Evolutionary conservation across 306 rosid genomes (phyloP), one percentile per base, ranked within the genome.

Genomic region (Begonia peltatifolia): DNA sequence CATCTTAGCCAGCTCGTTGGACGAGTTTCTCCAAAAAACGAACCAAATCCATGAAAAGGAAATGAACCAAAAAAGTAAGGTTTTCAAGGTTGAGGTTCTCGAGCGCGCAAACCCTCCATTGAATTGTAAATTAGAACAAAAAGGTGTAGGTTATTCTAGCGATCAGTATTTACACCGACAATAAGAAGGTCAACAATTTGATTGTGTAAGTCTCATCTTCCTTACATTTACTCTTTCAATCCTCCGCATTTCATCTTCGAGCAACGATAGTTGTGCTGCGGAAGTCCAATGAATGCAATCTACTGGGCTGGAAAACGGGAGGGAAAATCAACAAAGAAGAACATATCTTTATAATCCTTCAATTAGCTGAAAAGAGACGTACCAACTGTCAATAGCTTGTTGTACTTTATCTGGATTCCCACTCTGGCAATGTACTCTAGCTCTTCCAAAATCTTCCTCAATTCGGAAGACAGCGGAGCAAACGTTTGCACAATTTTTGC

Each of bases 271-370:
- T 53, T 90, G 94, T 22, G 95, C 84, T 52, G 99, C 94, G 60
- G 99, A 86, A 71, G 95, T 86, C 99, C 99, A 90, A 60, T 90
- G 95, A 72, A 90, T 90, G 81, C 99, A 90, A 55, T 90, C 95
- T 55, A 90, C 95, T 56, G 99, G 99, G 76, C 99, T 90, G 84
- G 60, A 66, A 73, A 13, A 43, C 38, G 38, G 23, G 9, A 30
- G 38, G 38, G 38, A 30, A 30, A 7, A 30, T 30, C 38, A 30
- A 30, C 6, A 9, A 57, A 54, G 17, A 17, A 16, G 52, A 38
- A 56, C 17, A 35, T 15, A 14, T 10, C 14, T 14, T 12, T 7
- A 30, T 30, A 30, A 7, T 30, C 8, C 38, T 30, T 30, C 6
- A 30, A 30, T 30, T 30, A 30, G 38, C 14, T 50, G 10, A 47